phyloP scores from a whole-genome alignment of 108 stramenopile genomes.

The Bacterosira constricta region DNA sequence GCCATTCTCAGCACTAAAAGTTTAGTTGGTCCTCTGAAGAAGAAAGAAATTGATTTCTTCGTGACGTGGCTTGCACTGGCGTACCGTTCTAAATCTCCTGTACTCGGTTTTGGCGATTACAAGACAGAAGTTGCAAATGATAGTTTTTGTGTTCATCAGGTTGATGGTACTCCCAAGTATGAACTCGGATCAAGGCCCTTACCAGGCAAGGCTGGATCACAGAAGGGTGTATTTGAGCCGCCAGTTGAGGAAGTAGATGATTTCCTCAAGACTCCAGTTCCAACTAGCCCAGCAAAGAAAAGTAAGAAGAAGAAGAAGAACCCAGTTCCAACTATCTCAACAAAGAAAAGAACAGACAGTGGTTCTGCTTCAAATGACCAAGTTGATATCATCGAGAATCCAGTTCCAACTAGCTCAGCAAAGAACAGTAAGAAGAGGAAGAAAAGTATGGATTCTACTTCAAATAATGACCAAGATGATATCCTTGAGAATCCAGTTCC shows the following conservation, averaged over 20 bases:
- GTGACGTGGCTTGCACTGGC: slow-evolving; percentile 76
- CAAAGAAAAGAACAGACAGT: not conserved
- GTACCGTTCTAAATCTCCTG: slow-evolving; percentile 76
- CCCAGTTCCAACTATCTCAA: not conserved
- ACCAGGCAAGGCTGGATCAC: slow-evolving; percentile 60
- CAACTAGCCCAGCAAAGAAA: slow-evolving; percentile 4
- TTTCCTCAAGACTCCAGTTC: slow-evolving; percentile 36
- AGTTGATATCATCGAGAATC: slow-evolving; percentile 65
- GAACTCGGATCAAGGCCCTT: slow-evolving; percentile 63
- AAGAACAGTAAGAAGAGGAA: slow-evolving; percentile 2
- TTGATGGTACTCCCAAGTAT: slow-evolving; percentile 74
- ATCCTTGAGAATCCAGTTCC: slow-evolving; percentile 50
- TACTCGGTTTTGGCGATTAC: slow-evolving; percentile 74
- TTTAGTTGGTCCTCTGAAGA: slow-evolving; percentile 79
- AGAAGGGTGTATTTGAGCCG: slow-evolving; percentile 54
- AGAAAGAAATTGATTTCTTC: slow-evolving; percentile 77
- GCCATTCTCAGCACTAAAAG: slow-evolving; percentile 71
- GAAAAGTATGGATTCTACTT: not conserved
- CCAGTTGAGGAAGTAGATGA: slow-evolving; percentile 77
- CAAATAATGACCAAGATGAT: slow-evolving; percentile 51
- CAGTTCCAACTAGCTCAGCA: not conserved
- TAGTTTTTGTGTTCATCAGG: slow-evolving; percentile 53
- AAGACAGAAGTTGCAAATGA: slow-evolving; percentile 68
- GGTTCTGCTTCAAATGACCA: not conserved
- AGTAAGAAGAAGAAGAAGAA: not conserved